Percentiles rank a stretch among this genome's conserved stretches.
Evolutionary conservation across 2,329 filamentous ascomycete genomes (phyloP).

Genomic region (Pochonia chlamydosporia): DNA sequence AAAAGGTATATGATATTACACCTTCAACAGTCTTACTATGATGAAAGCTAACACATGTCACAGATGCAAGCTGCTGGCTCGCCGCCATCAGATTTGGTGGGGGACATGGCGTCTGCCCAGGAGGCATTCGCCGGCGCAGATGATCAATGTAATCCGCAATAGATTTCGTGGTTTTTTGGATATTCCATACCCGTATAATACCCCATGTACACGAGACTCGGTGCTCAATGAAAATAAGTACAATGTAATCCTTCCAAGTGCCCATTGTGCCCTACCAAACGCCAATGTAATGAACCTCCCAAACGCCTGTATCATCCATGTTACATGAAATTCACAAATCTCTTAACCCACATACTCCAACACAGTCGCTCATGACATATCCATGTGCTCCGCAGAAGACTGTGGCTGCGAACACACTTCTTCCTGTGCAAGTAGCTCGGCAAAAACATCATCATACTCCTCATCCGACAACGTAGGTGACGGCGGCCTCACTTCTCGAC

Average conservation of each 20-base stretch:
- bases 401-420: constrained; percentile 9
- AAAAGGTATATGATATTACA: constrained; percentile 61
- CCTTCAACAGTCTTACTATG: background rate
- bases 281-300: constrained; percentile 2
- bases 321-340: background rate
- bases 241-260: background rate
- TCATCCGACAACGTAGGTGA: constrained; percentile 43
- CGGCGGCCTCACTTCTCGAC: constrained; percentile 19
- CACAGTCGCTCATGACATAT: constrained; percentile 26
- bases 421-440: constrained; percentile 29
- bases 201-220: constrained; percentile 14
- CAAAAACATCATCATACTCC: constrained; percentile 59
- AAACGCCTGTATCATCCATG: background rate
- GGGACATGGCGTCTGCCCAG: constrained; percentile 79
- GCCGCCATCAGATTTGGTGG: constrained; percentile 84
- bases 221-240: constrained; percentile 1
- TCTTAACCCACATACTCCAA: background rate
- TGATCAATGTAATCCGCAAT: constrained; percentile 59
- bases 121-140: constrained; percentile 59
- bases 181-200: constrained; percentile 18
- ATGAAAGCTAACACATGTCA: constrained; percentile 1
- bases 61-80: constrained; percentile 97
- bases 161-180: constrained; percentile 21
- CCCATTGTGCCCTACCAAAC: constrained; percentile 4
- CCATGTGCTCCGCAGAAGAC: constrained; percentile 37